Conservation (phyloP, 495 filamentous ascomycete species). For the Hyaloscypha finlandica region DNA sequence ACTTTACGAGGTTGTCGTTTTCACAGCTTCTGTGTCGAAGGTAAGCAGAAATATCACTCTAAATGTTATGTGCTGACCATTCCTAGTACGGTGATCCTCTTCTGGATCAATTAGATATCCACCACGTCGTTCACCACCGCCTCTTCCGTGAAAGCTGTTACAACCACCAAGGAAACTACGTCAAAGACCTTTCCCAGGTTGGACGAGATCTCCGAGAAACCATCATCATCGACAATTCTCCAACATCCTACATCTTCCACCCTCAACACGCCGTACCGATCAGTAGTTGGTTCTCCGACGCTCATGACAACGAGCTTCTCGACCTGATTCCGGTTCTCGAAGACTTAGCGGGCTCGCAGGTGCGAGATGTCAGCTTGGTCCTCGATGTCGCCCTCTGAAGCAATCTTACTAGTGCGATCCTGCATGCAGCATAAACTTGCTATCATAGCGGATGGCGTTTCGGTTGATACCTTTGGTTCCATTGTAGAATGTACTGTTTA, state of each 20-base stretch:
- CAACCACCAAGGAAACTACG: slow-evolving; percentile 99
- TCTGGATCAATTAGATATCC: slow-evolving; percentile 95
- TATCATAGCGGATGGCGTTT: slow-evolving; percentile 55
- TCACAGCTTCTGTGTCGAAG: slow-evolving; percentile 98
- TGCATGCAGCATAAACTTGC: slow-evolving; percentile 37
- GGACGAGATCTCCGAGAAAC: slow-evolving; percentile 95
- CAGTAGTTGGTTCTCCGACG: slow-evolving; percentile 99
- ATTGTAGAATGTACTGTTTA: slow-evolving; percentile 38
- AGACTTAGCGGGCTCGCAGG: slow-evolving; percentile 84
- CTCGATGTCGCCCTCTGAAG: slow-evolving; percentile 89
- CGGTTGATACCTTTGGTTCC: slow-evolving; percentile 40
- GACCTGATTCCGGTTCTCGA: slow-evolving; percentile 98
- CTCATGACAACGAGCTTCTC: slow-evolving; percentile 98
- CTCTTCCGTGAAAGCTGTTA: slow-evolving; percentile 98
- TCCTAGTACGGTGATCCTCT: slow-evolving; percentile 91
- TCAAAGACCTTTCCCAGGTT: slow-evolving; percentile 97
- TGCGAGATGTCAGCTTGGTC: slow-evolving; percentile 95
- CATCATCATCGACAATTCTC: slow-evolving; percentile 99
- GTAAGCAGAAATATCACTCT: slow-evolving; percentile 48
- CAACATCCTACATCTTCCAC: slow-evolving; percentile 99
- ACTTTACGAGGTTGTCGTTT: slow-evolving; percentile 97
- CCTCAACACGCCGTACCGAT: slow-evolving; percentile 99
- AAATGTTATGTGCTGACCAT: slow-evolving; percentile 25
- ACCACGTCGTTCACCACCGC: slow-evolving; percentile 93
- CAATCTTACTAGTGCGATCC: slow-evolving; percentile 25